Conservation (phyloP, 805 yeast species). For the Monosporozyma siamensis region DNA sequence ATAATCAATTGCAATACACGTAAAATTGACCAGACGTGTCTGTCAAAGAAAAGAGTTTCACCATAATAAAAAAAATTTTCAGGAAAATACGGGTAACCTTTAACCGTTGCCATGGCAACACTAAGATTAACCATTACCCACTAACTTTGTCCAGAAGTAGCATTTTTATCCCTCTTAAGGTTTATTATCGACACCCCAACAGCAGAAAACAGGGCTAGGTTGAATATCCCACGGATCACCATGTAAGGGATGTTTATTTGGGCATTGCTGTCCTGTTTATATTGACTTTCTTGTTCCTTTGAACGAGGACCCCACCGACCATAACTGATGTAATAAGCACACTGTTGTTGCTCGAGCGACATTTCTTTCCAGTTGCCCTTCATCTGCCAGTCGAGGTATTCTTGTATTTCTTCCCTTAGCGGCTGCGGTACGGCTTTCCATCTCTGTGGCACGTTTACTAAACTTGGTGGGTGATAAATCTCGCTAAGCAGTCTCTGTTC, state of each 20-base stretch:
- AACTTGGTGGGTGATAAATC: slow-evolving; percentile 25
- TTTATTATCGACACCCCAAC: slow-evolving; percentile 10
- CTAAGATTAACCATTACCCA: background rate
- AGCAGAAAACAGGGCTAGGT: slow-evolving; percentile 15
- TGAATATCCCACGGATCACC: slow-evolving; percentile 18
- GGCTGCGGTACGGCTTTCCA: slow-evolving; percentile 30
- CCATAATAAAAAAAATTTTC: background rate
- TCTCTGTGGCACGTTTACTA: slow-evolving; percentile 20
- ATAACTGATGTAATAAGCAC: slow-evolving; percentile 30
- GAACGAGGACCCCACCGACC: slow-evolving; percentile 35
- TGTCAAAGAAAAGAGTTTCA: no score
- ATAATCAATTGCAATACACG: no score
- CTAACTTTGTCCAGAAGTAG: no score
- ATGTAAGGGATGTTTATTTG: slow-evolving; percentile 7
- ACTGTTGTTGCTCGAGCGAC: slow-evolving; percentile 22
- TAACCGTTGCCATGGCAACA: background rate
- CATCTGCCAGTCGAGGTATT: slow-evolving; percentile 29
- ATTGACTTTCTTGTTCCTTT: background rate
- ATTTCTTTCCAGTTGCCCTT: slow-evolving; percentile 28
- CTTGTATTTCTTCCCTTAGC: slow-evolving; percentile 31
- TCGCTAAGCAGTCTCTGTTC: background rate
- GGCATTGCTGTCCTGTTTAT: background rate
- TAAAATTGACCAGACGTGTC: no score
- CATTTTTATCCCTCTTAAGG: slow-evolving; percentile 6
- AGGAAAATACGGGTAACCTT: slow-evolving; percentile 1